These are phyloP conservation scores for Amanita molliuscula DNA, from an alignment of 768 basidiomycete genomes.

Conservation along the genomic window DNA sequence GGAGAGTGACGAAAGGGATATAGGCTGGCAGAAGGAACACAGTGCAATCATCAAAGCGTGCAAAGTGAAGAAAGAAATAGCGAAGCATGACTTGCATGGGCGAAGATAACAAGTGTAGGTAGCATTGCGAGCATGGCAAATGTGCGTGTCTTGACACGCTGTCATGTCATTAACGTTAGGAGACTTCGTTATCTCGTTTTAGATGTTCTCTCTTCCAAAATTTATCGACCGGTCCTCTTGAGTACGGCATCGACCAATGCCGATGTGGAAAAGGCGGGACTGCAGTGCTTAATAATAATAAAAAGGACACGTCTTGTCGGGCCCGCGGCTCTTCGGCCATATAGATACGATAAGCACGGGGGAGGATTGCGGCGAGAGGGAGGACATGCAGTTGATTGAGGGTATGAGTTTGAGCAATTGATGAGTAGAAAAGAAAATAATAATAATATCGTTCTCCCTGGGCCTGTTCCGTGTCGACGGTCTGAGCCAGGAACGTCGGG, in stretches of 20 bases:
- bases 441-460: constrained; percentile 1
- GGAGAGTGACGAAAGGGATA: background rate
- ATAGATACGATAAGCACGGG: constrained; percentile 4
- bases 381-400: background rate
- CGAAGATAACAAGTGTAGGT: background rate
- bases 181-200: constrained; percentile 2
- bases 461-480: background rate
- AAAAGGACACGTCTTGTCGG: background rate
- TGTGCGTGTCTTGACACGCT: background rate
- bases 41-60: background rate
- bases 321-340: background rate
- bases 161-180: background rate
- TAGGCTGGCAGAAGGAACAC: background rate
- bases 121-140: background rate
- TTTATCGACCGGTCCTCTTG: background rate
- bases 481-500: background rate
- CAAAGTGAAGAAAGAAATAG: background rate
- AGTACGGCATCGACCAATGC: background rate
- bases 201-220: background rate
- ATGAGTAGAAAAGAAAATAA: background rate
- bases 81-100: background rate
- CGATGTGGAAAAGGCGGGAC: background rate
- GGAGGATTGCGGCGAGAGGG: background rate
- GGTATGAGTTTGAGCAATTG: constrained; percentile 3
- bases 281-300: background rate